These are phyloP conservation scores for Metschnikowia chrysomelidarum DNA, from an alignment of 805 yeast genomes.

Conservation along the genomic window DNA sequence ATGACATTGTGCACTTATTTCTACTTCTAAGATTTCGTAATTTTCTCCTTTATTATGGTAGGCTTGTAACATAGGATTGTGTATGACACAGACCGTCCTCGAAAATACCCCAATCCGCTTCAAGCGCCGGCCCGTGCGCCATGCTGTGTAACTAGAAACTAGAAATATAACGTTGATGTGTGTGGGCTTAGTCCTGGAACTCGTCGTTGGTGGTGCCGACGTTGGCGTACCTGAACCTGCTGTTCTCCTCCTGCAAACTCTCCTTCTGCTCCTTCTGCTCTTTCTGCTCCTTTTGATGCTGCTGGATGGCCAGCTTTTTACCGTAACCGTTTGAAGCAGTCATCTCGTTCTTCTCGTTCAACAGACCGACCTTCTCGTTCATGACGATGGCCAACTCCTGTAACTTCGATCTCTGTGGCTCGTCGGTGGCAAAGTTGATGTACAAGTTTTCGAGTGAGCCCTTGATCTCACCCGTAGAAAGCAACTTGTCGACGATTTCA, in stretches of 20 bases:
- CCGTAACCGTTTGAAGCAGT: slow-evolving; percentile 73
- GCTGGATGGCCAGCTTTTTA: slow-evolving; percentile 38
- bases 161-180: neutral
- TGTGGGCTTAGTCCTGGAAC: slow-evolving; percentile 28
- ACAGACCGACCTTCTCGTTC: slow-evolving; percentile 74
- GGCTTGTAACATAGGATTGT: slow-evolving; percentile 5
- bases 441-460: slow-evolving; percentile 72
- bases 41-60: slow-evolving; percentile 5
- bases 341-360: slow-evolving; percentile 83
- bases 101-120: neutral
- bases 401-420: slow-evolving; percentile 76
- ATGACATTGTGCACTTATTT: too few relatives aligned
- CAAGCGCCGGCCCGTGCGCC: slow-evolving; percentile 3
- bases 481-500: slow-evolving; percentile 69
- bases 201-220: slow-evolving; percentile 44
- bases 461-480: slow-evolving; percentile 70
- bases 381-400: slow-evolving; percentile 85
- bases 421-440: slow-evolving; percentile 63
- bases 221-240: slow-evolving; percentile 44
- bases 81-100: slow-evolving; percentile 6
- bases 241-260: slow-evolving; percentile 35
- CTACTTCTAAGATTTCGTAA: too few relatives aligned
- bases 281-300: slow-evolving; percentile 36
- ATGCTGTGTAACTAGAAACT: slow-evolving; percentile 9
- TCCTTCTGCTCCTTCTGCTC: slow-evolving; percentile 31